Evolutionary conservation across 495 filamentous ascomycete genomes (phyloP).

Genomic region (Hyaloscypha bicolor): DNA sequence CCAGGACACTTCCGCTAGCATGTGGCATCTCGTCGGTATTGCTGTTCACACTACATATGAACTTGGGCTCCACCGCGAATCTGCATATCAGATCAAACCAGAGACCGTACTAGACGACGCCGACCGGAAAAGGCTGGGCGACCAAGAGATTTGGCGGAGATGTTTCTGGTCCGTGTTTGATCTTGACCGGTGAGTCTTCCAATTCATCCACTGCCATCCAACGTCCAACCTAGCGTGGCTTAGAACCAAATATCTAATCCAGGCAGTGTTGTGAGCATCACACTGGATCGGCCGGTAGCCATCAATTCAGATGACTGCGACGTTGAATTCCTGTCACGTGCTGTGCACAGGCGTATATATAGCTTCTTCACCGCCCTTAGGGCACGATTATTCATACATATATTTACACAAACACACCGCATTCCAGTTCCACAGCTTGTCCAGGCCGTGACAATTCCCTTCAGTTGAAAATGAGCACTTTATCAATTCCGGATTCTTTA

Average conservation of each 20-base stretch:
- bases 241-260: no score
- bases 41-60: conserved; percentile 35
- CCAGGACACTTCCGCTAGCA: conserved; percentile 33
- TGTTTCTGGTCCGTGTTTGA: conserved; percentile 36
- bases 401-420: no score
- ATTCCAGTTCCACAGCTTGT: no score
- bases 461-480: conserved; percentile 18
- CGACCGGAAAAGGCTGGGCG: neutral
- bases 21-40: conserved; percentile 37
- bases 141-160: conserved; percentile 29
- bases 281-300: no score
- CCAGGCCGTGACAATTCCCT: no score
- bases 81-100: conserved; percentile 18
- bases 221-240: neutral
- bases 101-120: neutral
- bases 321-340: no score
- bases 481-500: neutral
- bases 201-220: no score
- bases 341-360: no score
- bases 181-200: conserved; percentile 35
- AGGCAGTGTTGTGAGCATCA: no score
- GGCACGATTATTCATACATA: no score
- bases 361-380: no score
- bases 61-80: conserved; percentile 34
- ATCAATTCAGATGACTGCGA: no score